Conservation (phyloP, 1,139 yeast genomes). For the Magnusiomyces suaveolens region DNA sequence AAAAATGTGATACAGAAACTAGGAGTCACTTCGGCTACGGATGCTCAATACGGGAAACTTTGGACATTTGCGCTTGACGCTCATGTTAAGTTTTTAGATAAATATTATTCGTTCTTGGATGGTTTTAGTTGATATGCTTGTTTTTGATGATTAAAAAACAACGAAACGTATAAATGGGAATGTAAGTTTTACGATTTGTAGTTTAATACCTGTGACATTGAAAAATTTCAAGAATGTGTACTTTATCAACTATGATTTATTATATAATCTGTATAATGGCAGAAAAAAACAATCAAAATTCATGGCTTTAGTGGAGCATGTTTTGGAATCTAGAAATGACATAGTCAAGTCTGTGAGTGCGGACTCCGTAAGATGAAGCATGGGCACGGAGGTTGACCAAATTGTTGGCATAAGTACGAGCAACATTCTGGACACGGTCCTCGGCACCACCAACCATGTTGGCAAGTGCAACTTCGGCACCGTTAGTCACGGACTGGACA, state of each 20-base stretch:
- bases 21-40: neutral
- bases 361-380: neutral
- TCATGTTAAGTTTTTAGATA: neutral
- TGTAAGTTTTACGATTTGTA: neutral
- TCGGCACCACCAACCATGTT: conserved; percentile 20
- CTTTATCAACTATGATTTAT: too few relatives aligned
- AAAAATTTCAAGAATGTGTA: too few relatives aligned
- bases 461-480: conserved; percentile 22
- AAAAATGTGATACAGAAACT: neutral
- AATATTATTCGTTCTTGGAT: neutral
- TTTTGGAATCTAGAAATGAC: neutral
- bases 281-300: too few relatives aligned
- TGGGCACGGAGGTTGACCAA: conserved; percentile 1
- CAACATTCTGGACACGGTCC: conserved; percentile 13
- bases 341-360: neutral
- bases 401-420: neutral
- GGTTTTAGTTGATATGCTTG: neutral
- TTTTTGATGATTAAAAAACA: too few relatives aligned
- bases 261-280: too few relatives aligned
- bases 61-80: neutral
- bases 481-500: conserved; percentile 23
- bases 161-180: neutral
- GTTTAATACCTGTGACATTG: neutral
- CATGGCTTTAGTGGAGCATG: neutral
- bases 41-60: neutral